Percentiles rank a stretch among this genome's conserved stretches.
phyloP scores from a whole-genome alignment of 225 moss, liverwort and hornwort genomes.

The Anthoceros angustus region DNA sequence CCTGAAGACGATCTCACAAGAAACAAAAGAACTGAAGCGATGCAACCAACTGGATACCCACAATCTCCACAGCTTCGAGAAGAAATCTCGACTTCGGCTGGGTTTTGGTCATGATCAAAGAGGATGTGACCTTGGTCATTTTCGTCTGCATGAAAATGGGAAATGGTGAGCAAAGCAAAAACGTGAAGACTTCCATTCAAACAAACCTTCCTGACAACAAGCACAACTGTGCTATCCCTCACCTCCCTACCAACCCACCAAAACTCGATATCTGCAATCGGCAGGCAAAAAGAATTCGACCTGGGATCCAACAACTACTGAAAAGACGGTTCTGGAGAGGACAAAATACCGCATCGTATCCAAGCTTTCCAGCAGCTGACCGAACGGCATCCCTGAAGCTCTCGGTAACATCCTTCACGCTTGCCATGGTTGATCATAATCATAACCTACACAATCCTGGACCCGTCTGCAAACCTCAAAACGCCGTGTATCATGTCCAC shows the following conservation, averaged over 20 bases:
- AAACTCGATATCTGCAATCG: too few relatives aligned
- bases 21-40: not conserved
- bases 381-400: slow-evolving; percentile 81
- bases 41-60: slow-evolving; percentile 18
- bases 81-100: slow-evolving; percentile 49
- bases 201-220: not conserved
- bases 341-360: slow-evolving; percentile 57
- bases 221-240: slow-evolving; percentile 3
- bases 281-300: too few relatives aligned
- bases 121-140: slow-evolving; percentile 63
- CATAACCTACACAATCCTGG: not conserved
- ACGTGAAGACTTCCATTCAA: not conserved
- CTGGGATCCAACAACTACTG: not conserved
- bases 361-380: slow-evolving; percentile 46
- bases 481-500: too few relatives aligned
- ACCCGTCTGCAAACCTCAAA: too few relatives aligned
- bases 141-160: slow-evolving; percentile 34
- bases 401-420: slow-evolving; percentile 53
- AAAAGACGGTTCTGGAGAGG: not conserved
- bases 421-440: slow-evolving; percentile 16
- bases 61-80: slow-evolving; percentile 60
- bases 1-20: not conserved
- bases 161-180: not conserved
- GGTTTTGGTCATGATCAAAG: slow-evolving; percentile 58
- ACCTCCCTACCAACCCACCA: too few relatives aligned